Conservation (phyloP, 2,329 filamentous ascomycete genomes). For the Sodiomyces alkalinus region DNA sequence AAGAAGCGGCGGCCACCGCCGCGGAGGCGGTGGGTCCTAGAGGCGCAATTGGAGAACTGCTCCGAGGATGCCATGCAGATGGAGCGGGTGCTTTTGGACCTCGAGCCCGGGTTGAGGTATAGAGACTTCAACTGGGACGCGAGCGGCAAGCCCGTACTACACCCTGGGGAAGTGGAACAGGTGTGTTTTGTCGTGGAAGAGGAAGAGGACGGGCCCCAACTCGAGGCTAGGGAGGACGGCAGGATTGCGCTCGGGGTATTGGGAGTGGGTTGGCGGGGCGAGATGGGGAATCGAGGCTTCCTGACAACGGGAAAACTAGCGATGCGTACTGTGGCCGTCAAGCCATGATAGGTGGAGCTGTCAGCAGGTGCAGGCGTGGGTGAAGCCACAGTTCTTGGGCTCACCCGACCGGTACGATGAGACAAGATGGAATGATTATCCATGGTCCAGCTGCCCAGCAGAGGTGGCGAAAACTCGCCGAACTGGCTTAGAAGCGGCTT, state of each 20-base stretch:
- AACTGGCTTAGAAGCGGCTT: too few relatives aligned
- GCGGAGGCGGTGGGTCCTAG: slow-evolving; percentile 52
- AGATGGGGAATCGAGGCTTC: slow-evolving; percentile 80
- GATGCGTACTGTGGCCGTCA: slow-evolving; percentile 21
- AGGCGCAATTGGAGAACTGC: slow-evolving; percentile 92
- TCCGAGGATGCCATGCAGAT: slow-evolving; percentile 71
- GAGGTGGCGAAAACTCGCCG: too few relatives aligned
- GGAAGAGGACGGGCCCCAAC: slow-evolving; percentile 15
- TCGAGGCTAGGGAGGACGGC: slow-evolving; percentile 42
- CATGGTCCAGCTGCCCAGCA: too few relatives aligned
- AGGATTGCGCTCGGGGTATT: slow-evolving; percentile 63
- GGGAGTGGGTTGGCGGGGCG: slow-evolving; percentile 73
- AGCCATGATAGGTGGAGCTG: background rate
- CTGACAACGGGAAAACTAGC: slow-evolving; percentile 75
- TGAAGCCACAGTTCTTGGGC: too few relatives aligned
- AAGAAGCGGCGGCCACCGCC: slow-evolving; percentile 15
- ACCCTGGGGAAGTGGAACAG: slow-evolving; percentile 49
- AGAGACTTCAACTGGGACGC: slow-evolving; percentile 42
- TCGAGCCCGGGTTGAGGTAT: slow-evolving; percentile 33
- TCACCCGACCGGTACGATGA: too few relatives aligned
- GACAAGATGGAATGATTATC: too few relatives aligned
- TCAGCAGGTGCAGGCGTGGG: too few relatives aligned
- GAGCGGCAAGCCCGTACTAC: slow-evolving; percentile 36
- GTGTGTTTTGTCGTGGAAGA: slow-evolving; percentile 47
- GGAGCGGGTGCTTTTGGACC: slow-evolving; percentile 45